Evolutionary conservation across 73 alveolate species (phyloP).

Genomic region (Paraurostyla sp.): DNA sequence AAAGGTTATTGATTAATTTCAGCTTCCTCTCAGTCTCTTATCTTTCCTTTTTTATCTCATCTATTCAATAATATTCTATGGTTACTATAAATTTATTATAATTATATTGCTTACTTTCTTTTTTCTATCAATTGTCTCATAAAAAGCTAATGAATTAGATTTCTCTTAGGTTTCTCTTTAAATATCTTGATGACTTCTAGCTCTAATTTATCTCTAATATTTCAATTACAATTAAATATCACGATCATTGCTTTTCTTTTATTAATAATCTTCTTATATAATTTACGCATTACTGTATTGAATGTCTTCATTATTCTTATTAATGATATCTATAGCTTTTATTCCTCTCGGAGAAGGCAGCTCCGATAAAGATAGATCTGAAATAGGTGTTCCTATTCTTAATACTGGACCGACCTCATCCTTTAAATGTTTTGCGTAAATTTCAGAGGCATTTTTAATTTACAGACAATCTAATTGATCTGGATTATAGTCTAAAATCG

Average conservation of each 20-base stretch:
- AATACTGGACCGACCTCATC: conserved; percentile 30
- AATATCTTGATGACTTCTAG: too few relatives aligned
- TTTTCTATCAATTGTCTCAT: not conserved
- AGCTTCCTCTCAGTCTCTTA: not conserved
- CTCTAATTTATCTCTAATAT: too few relatives aligned
- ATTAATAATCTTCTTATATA: not conserved
- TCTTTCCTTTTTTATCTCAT: not conserved
- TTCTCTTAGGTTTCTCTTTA: not conserved
- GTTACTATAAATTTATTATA: not conserved
- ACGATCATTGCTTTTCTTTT: not conserved
- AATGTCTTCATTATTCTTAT: not conserved
- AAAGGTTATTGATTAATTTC: not conserved
- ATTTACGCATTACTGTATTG: not conserved
- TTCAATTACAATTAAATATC: too few relatives aligned
- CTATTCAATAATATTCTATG: not conserved
- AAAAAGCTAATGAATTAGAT: not conserved
- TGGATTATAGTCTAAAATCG: too few relatives aligned
- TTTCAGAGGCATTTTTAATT: not conserved
- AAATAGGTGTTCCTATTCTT: conserved; percentile 32
- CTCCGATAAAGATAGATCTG: not conserved
- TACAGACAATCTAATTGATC: not conserved
- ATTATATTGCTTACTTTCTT: not conserved
- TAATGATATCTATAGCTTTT: not conserved
- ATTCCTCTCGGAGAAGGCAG: conserved; percentile 40
- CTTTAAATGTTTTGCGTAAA: not conserved